A percentile compares a stretch with the other conserved stretches of the same genome.
phyloP scores from a whole-genome alignment of 257 asterid species.

The Vinca minor region DNA sequence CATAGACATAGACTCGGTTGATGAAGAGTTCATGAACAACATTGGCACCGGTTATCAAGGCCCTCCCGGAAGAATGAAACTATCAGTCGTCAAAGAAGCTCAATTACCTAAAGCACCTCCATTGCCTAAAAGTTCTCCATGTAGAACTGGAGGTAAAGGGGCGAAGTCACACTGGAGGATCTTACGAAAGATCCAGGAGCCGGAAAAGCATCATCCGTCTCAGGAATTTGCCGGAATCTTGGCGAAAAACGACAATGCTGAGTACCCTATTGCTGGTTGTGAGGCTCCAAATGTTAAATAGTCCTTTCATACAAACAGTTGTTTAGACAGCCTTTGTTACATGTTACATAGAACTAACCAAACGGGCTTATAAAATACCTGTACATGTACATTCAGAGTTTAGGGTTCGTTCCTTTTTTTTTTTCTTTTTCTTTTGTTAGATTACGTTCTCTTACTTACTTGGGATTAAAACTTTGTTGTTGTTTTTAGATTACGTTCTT shows the following conservation, averaged over 20 bases:
- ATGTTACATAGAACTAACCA: background rate
- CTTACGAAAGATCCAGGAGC: constrained; percentile 14
- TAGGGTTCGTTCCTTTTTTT: background rate
- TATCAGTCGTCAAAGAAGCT: constrained; percentile 28
- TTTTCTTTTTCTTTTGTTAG: no score
- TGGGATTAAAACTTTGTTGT: no score
- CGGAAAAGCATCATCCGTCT: constrained; percentile 18
- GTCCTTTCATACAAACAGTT: background rate
- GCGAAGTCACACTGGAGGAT: constrained; percentile 23
- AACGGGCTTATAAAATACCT: background rate
- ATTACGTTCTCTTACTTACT: no score
- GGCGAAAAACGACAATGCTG: constrained; percentile 15
- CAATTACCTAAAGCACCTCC: constrained; percentile 32
- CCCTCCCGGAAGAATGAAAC: constrained; percentile 27
- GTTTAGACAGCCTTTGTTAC: background rate
- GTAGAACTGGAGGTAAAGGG: constrained; percentile 7
- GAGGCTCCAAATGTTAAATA: constrained; percentile 2
- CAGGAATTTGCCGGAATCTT: constrained; percentile 17
- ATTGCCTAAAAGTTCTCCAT: constrained; percentile 18
- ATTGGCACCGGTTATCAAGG: constrained; percentile 25
- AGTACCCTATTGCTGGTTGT: constrained; percentile 15
- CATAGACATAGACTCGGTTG: constrained; percentile 22
- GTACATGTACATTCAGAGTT: constrained; percentile 10
- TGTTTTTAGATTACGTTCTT: background rate
- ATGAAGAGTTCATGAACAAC: constrained; percentile 27